Evolutionary conservation across 2,329 filamentous ascomycete genomes (phyloP).

Genomic region (Metarhizium rileyi): DNA sequence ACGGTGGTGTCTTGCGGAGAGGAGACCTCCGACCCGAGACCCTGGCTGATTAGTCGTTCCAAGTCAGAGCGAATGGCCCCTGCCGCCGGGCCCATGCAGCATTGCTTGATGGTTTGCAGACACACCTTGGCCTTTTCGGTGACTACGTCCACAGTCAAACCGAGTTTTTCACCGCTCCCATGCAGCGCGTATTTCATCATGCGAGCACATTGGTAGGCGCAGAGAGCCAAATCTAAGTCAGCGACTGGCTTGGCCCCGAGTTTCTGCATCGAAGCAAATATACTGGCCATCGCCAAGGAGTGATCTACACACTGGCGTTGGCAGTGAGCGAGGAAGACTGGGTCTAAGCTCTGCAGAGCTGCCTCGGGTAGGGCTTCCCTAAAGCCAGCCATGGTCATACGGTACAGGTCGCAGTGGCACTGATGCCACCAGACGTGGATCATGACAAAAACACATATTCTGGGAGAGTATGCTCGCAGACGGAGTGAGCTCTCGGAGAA

Average conservation of each 20-base stretch:
- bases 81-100: conserved; percentile 41
- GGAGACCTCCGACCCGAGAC: conserved; percentile 21
- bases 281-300: conserved; percentile 44
- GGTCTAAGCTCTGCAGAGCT: conserved; percentile 35
- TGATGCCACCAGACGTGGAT: conserved; percentile 52
- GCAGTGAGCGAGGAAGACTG: conserved; percentile 38
- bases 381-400: conserved; percentile 40
- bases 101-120: conserved; percentile 39
- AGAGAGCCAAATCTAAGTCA: conserved; percentile 45
- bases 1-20: conserved; percentile 9
- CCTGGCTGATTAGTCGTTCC: conserved; percentile 39
- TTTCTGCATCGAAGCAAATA: conserved; percentile 41
- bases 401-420: conserved; percentile 48
- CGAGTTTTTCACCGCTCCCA: conserved; percentile 31
- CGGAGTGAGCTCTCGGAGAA: conserved; percentile 48
- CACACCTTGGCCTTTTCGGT: conserved; percentile 41
- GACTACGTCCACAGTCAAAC: conserved; percentile 35
- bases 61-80: conserved; percentile 37
- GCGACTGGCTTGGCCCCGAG: conserved; percentile 43
- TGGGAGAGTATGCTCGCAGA: conserved; percentile 45
- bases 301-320: conserved; percentile 44
- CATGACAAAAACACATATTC: conserved; percentile 49
- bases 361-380: conserved; percentile 39
- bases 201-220: conserved; percentile 45
- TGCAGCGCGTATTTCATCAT: conserved; percentile 43